phyloP scores from a whole-genome alignment of 2,329 filamentous ascomycete species.

The Apiospora malaysiana region DNA sequence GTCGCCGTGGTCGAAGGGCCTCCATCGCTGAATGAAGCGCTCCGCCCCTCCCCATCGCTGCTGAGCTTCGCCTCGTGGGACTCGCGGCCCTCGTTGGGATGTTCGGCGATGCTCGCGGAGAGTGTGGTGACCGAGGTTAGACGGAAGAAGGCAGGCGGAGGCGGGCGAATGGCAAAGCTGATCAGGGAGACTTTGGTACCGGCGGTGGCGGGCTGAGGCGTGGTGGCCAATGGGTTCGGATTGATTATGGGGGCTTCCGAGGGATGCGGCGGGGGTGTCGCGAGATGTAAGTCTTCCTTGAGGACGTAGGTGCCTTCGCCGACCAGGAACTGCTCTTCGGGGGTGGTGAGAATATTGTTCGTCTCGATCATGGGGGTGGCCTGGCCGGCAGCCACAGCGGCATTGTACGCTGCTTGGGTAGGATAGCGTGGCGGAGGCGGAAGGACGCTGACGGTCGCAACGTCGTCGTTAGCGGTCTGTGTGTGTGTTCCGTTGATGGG shows the following conservation, averaged over 20 bases:
- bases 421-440: conserved; percentile 88
- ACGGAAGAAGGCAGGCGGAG: conserved; percentile 60
- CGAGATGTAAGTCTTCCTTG: conserved; percentile 88
- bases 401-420: conserved; percentile 73
- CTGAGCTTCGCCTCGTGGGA: conserved; percentile 66
- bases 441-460: conserved; percentile 66
- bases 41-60: conserved; percentile 60
- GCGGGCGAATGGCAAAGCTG: conserved; percentile 67
- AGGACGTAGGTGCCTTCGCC: conserved; percentile 94
- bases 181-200: conserved; percentile 86
- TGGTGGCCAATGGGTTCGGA: conserved; percentile 89
- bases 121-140: conserved; percentile 58
- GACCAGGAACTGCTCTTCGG: conserved; percentile 88
- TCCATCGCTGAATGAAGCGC: conserved; percentile 59
- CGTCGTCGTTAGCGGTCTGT: neutral
- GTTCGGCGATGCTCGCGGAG: conserved; percentile 63
- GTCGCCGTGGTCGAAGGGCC: conserved; percentile 43
- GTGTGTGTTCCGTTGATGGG: neutral
- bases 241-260: conserved; percentile 88
- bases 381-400: conserved; percentile 70
- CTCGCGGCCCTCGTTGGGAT: conserved; percentile 63
- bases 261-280: conserved; percentile 93
- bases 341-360: conserved; percentile 85
- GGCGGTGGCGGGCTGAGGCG: conserved; percentile 78
- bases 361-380: conserved; percentile 85